Conservation (phyloP, 495 filamentous ascomycete species). For the Aspergillus sparsus region DNA sequence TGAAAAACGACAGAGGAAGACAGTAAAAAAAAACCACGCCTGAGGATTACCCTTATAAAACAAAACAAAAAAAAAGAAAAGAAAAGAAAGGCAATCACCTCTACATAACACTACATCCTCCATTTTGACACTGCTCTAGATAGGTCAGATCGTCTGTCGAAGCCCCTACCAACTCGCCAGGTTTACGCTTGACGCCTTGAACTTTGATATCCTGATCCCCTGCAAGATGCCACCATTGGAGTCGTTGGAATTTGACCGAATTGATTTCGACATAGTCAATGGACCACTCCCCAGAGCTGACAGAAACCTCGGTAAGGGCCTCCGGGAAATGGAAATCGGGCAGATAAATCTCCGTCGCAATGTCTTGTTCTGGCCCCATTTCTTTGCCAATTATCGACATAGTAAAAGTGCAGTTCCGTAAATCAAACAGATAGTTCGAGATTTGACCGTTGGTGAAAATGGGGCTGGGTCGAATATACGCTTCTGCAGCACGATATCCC, state of each 20-base stretch:
- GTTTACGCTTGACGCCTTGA: conserved; percentile 68
- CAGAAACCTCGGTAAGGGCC: conserved; percentile 63
- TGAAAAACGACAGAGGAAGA: neutral
- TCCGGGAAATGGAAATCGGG: conserved; percentile 94
- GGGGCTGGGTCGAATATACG: conserved; percentile 84
- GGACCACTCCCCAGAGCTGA: conserved; percentile 86
- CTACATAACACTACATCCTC: conserved; percentile 56
- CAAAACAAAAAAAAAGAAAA: neutral
- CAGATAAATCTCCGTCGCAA: conserved; percentile 81
- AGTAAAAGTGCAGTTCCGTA: conserved; percentile 71
- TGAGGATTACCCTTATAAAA: neutral
- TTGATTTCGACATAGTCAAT: conserved; percentile 71
- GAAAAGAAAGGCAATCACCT: neutral
- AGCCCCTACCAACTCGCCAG: conserved; percentile 37
- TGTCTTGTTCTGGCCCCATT: conserved; percentile 50
- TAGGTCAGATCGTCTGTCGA: conserved; percentile 62
- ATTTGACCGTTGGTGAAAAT: conserved; percentile 71
- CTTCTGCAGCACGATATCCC: conserved; percentile 89
- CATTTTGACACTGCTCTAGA: conserved; percentile 59
- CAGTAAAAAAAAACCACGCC: neutral
- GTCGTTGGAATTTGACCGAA: conserved; percentile 64
- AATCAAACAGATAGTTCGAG: conserved; percentile 71
- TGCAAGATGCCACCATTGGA: conserved; percentile 88
- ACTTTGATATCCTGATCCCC: conserved; percentile 81
- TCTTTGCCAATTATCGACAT: conserved; percentile 60